Percentiles rank a stretch among this genome's conserved stretches.
phyloP scores from a whole-genome alignment of 768 basidiomycete genomes.

The Tremella yokohamensis region DNA sequence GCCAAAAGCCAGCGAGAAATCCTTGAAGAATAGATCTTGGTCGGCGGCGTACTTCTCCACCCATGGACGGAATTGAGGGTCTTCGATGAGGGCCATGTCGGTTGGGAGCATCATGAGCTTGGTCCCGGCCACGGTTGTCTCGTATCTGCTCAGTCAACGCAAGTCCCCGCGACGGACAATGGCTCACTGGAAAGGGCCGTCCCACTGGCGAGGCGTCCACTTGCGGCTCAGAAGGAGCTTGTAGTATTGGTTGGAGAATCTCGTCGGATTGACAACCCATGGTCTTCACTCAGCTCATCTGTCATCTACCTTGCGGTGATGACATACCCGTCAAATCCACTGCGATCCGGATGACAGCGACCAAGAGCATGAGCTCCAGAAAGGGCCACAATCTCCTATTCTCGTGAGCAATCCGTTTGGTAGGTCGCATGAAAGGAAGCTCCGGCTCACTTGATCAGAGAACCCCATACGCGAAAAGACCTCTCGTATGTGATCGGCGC shows the following conservation, averaged over 20 bases:
- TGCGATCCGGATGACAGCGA: constrained; percentile 50
- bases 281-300: constrained; percentile 15
- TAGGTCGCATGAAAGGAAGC: neutral
- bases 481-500: constrained; percentile 48
- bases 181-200: constrained; percentile 50
- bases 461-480: constrained; percentile 51
- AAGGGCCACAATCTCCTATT: constrained; percentile 50
- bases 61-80: constrained; percentile 44
- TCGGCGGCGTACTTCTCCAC: constrained; percentile 51
- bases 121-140: constrained; percentile 47
- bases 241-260: constrained; percentile 52
- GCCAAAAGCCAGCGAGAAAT: constrained; percentile 48
- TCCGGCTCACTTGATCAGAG: constrained; percentile 35
- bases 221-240: constrained; percentile 46
- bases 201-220: constrained; percentile 50
- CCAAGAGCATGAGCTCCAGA: constrained; percentile 51
- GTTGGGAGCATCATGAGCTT: constrained; percentile 52
- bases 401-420: neutral
- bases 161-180: neutral
- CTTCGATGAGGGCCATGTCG: constrained; percentile 50
- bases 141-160: constrained; percentile 29
- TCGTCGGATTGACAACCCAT: constrained; percentile 52
- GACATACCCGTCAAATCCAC: constrained; percentile 50
- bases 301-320: neutral
- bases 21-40: constrained; percentile 49